Evolutionary conservation across 768 basidiomycete genomes (phyloP).

Genomic region (Lyophyllum decastes): DNA sequence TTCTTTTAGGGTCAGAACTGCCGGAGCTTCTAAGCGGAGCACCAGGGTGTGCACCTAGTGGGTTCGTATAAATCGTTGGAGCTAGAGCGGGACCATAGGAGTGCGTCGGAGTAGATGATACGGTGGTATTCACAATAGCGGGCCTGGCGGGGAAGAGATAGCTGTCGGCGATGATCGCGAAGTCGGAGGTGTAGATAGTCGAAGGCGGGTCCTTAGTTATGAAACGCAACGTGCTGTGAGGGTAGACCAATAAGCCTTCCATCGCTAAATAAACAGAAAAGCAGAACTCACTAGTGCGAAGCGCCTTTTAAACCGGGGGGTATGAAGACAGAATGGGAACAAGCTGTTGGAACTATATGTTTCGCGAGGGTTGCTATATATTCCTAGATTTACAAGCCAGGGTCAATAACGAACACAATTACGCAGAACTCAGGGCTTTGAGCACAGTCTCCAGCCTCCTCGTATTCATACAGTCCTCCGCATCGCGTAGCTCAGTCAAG

Average conservation of each 20-base stretch:
- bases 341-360: conserved; percentile 36
- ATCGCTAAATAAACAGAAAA: too few relatives aligned
- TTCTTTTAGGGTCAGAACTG: conserved; percentile 6
- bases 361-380: conserved; percentile 45
- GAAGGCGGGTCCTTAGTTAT: conserved; percentile 25
- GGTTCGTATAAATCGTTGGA: conserved; percentile 6
- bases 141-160: conserved; percentile 22
- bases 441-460: background rate
- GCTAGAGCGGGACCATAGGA: too few relatives aligned
- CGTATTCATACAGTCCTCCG: background rate
- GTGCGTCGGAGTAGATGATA: too few relatives aligned
- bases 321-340: conserved; percentile 30
- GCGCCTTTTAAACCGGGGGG: conserved; percentile 30
- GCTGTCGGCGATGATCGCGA: conserved; percentile 35
- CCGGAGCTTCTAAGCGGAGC: background rate
- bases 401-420: background rate
- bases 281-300: conserved; percentile 30
- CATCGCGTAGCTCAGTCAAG: background rate
- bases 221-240: conserved; percentile 35
- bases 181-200: conserved; percentile 53
- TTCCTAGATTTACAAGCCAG: conserved; percentile 29
- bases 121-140: conserved; percentile 13
- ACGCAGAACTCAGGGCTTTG: background rate
- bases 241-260: background rate
- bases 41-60: conserved; percentile 15